Evolutionary conservation across 192 early-diverging fungal genomes (phyloP).

Genomic region (Coemansia sp.): DNA sequence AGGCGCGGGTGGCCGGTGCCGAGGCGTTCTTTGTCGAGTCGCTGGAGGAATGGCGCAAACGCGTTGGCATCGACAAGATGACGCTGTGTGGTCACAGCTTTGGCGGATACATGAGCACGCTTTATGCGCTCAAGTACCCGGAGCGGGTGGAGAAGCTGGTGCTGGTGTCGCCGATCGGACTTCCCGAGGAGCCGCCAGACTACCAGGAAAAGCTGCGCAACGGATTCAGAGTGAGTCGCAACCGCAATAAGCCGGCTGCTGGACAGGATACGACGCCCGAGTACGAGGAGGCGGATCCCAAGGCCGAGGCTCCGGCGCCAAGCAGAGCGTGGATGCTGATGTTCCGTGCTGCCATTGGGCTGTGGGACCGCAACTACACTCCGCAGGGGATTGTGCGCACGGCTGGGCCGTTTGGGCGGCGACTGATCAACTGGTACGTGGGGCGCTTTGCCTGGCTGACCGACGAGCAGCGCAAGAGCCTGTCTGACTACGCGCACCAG

Average conservation of each 20-base stretch:
- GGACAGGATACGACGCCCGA: constrained; percentile 22
- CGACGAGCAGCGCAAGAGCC: constrained; percentile 63
- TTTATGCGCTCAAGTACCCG: constrained; percentile 88
- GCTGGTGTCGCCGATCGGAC: constrained; percentile 83
- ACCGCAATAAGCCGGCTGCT: not conserved
- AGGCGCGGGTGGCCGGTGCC: constrained; percentile 58
- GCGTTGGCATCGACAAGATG: constrained; percentile 79
- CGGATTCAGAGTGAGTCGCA: constrained; percentile 25
- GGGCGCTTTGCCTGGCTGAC: constrained; percentile 67
- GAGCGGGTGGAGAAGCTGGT: constrained; percentile 84
- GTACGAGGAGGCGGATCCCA: constrained; percentile 7
- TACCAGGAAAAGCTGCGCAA: constrained; percentile 52
- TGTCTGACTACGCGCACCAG: constrained; percentile 83
- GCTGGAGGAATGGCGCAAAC: constrained; percentile 84
- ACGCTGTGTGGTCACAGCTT: constrained; percentile 82
- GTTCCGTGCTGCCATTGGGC: constrained; percentile 37
- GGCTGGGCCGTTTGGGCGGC: constrained; percentile 75
- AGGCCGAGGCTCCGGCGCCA: constrained; percentile 22
- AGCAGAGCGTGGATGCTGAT: constrained; percentile 30
- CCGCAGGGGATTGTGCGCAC: constrained; percentile 79
- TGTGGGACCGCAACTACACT: constrained; percentile 80
- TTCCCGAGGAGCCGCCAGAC: constrained; percentile 58
- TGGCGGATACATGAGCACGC: constrained; percentile 83
- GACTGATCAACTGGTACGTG: constrained; percentile 58
- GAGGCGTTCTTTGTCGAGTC: constrained; percentile 90